Evolutionary conservation across 306 rosid genomes (phyloP).

Genomic region (Ormosia semicastrata): DNA sequence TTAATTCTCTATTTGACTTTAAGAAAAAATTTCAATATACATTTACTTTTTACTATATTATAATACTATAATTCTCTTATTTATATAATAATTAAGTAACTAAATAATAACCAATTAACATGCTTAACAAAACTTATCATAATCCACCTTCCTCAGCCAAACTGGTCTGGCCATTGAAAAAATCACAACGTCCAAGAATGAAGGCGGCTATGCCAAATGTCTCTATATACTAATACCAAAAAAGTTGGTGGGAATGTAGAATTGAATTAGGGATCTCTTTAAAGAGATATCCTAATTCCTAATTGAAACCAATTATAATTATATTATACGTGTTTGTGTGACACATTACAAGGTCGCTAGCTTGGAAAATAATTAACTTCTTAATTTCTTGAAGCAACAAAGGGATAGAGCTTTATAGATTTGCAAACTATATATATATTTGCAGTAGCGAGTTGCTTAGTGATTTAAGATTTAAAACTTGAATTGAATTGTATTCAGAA

Average conservation of each 20-base stretch:
- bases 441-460: not conserved
- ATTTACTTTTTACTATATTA: no score
- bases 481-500: not conserved
- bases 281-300: not conserved
- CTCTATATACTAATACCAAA: not conserved
- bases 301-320: not conserved
- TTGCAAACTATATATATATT: not conserved
- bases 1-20: no score
- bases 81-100: no score
- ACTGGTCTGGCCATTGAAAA: not conserved
- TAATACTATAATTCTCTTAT: no score
- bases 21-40: no score
- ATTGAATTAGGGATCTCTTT: not conserved
- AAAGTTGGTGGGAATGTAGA: not conserved
- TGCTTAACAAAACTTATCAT: no score
- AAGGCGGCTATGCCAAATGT: slow-evolving; percentile 16
- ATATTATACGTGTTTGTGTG: not conserved
- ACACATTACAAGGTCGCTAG: not conserved
- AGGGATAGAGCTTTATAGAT: not conserved
- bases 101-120: no score
- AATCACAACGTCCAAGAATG: not conserved
- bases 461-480: not conserved
- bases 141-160: not conserved
- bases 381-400: not conserved
- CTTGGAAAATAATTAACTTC: not conserved